Base-by-base conservation (phyloP, 225 moss, liverwort and hornwort genomes). In the Sphagnum tenellum region DNA sequence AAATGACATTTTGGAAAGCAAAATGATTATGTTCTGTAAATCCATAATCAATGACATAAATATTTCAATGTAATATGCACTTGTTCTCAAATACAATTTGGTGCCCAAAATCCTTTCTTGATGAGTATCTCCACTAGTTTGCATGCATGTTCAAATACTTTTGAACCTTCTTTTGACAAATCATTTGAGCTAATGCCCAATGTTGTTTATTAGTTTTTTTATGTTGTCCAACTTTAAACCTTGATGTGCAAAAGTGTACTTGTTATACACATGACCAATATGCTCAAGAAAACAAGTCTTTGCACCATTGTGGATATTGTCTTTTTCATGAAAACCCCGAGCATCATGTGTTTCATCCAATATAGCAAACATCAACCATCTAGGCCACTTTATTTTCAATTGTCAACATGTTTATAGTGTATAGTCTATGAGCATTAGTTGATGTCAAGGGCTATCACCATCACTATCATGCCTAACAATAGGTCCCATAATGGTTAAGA, bases 381-480 rank as follows among this genome's bases (percentile, higher is more conserved):
- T 48, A 0, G 10, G 12, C 62, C 0, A 47, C n/a, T 48, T 9
- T 46, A 4, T 11, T 4, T n/a, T 62, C n/a, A n/a, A n/a, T n/a
- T n/a, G n/a, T n/a, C n/a, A n/a, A n/a, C n/a, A n/a, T n/a, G n/a
- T n/a, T 2, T 62, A 47, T 47, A 47, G 65, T 64, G 64, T 47
- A 1, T 0, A 2, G 5, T 57, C 1, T 29, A 71, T 71, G 1
- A 71, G 49, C 29, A 64, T 50, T 3, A 44, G 7, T 46, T 52
- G 50, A 8, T 52, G 57, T n/a, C 3, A 45, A 65, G 64, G n/a
- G n/a, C n/a, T n/a, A n/a, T n/a, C 59, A 7, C 59, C 51, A 11
- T 63, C 56, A 6, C 5, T 46, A 5, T 47, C 57, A 7, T 67
- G 56, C 6, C 57, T 57, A 56, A 67, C 4, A 48, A 57, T 67